A percentile compares a stretch with the other conserved stretches of the same genome.
Evolutionary conservation across 768 basidiomycete species (phyloP).

Genomic region (Lentinula boryana): DNA sequence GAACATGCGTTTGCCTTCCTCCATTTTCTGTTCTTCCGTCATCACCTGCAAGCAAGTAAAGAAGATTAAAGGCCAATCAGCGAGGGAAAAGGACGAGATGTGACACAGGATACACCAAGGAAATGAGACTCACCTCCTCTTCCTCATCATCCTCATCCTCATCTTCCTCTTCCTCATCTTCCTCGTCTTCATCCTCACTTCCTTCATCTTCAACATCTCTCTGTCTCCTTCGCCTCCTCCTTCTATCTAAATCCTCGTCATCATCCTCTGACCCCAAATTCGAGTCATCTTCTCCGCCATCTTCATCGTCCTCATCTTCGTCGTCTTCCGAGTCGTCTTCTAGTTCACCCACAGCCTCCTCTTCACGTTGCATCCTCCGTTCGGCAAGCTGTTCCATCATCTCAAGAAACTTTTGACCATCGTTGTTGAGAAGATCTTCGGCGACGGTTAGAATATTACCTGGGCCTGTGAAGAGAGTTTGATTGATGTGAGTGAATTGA

Average conservation of each 20-base stretch:
- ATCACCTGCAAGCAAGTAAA: slow-evolving; percentile 43
- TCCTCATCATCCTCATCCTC: slow-evolving; percentile 47
- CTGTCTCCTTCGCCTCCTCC: slow-evolving; percentile 50
- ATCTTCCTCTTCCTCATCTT: slow-evolving; percentile 47
- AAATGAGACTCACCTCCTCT: slow-evolving; percentile 30
- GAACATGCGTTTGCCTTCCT: slow-evolving; percentile 99
- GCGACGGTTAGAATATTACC: slow-evolving; percentile 98
- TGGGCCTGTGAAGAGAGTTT: slow-evolving; percentile 43
- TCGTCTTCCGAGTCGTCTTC: slow-evolving; percentile 39
- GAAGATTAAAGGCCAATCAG: slow-evolving; percentile 7
- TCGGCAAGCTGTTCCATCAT: slow-evolving; percentile 99
- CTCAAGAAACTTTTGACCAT: slow-evolving; percentile 97
- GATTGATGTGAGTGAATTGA: not conserved
- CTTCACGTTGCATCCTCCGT: slow-evolving; percentile 76
- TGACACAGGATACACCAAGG: not conserved
- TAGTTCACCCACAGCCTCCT: slow-evolving; percentile 18
- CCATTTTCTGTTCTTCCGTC: slow-evolving; percentile 98
- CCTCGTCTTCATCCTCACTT: slow-evolving; percentile 44
- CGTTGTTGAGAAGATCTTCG: slow-evolving; percentile 97
- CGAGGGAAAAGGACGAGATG: not conserved
- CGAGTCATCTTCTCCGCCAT: slow-evolving; percentile 63
- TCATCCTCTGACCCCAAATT: slow-evolving; percentile 30
- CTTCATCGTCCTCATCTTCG: slow-evolving; percentile 55
- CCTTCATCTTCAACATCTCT: slow-evolving; percentile 28
- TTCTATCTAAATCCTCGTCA: slow-evolving; percentile 26